Evolutionary conservation across 257 asterid genomes (phyloP).

Genomic region (Eustoma russellianum): DNA sequence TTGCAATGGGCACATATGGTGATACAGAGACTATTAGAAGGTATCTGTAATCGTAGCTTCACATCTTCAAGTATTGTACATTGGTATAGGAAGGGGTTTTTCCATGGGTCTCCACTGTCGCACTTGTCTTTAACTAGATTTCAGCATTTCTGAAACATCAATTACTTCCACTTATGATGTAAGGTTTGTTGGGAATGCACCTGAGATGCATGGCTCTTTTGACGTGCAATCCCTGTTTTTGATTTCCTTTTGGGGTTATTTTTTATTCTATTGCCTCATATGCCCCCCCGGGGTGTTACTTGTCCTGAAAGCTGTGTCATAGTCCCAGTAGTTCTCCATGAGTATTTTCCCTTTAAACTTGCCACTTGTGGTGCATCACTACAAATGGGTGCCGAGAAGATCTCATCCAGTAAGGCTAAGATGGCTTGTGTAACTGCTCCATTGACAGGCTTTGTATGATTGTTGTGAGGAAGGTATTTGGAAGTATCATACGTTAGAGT

Average conservation of each 20-base stretch:
- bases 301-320: constrained; percentile 47
- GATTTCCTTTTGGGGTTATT: constrained; percentile 32
- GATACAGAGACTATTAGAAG: constrained; percentile 88
- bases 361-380: constrained; percentile 87
- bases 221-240: constrained; percentile 47
- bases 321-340: constrained; percentile 58
- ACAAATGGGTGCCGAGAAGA: constrained; percentile 61
- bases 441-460: constrained; percentile 75
- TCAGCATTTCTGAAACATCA: constrained; percentile 55
- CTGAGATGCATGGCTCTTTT: constrained; percentile 28
- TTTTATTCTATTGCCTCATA: constrained; percentile 32
- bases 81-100: constrained; percentile 20
- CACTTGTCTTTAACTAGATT: constrained; percentile 52
- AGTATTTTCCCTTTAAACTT: constrained; percentile 53
- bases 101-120: constrained; percentile 23
- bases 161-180: constrained; percentile 49
- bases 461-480: constrained; percentile 78
- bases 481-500: constrained; percentile 52
- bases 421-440: constrained; percentile 57
- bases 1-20: constrained; percentile 74
- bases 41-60: constrained; percentile 36
- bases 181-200: constrained; percentile 62
- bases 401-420: constrained; percentile 70
- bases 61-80: constrained; percentile 9
- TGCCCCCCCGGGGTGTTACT: constrained; percentile 36